Percentiles rank a stretch among this genome's conserved stretches.
Conservation (phyloP, 495 filamentous ascomycete species). For the Apodospora peruviana region DNA sequence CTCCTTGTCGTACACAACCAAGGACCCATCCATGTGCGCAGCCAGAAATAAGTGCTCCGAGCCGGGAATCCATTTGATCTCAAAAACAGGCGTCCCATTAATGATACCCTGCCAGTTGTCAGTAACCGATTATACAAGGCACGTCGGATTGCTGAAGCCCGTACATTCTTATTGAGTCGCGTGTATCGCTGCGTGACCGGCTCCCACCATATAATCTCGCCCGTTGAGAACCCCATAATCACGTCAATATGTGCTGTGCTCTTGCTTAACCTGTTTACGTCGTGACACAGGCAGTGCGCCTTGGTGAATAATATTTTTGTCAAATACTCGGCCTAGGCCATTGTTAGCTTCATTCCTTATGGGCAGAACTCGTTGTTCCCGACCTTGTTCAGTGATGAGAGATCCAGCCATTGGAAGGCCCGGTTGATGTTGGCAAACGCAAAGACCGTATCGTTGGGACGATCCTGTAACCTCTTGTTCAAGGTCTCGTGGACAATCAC, state of each 20-base stretch:
- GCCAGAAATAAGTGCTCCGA: constrained; percentile 94
- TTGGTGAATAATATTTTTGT: constrained; percentile 96
- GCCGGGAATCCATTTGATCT: constrained; percentile 88
- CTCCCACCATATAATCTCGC: constrained; percentile 98
- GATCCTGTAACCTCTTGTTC: constrained; percentile 71
- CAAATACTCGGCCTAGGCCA: constrained; percentile 67
- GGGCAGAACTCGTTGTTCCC: neutral
- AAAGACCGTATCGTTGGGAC: constrained; percentile 70
- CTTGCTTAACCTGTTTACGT: constrained; percentile 82
- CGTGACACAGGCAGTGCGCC: constrained; percentile 90
- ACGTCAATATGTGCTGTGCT: constrained; percentile 75
- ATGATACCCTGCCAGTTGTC: constrained; percentile 60
- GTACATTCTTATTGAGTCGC: constrained; percentile 89
- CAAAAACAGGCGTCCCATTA: constrained; percentile 74
- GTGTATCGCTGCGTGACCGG: constrained; percentile 94
- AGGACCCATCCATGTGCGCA: constrained; percentile 85
- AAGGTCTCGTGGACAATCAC: constrained; percentile 87
- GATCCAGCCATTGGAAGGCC: constrained; percentile 70
- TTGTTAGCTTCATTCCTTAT: constrained; percentile 2
- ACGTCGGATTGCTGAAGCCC: constrained; percentile 5
- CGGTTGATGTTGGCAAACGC: constrained; percentile 93
- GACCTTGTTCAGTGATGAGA: constrained; percentile 54
- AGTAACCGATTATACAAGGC: too few relatives aligned
- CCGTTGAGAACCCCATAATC: constrained; percentile 90
- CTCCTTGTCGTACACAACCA: constrained; percentile 97